phyloP scores from a whole-genome alignment of 1,284 basidiomycete species.

The Sporisorium iseilematis-ciliati region DNA sequence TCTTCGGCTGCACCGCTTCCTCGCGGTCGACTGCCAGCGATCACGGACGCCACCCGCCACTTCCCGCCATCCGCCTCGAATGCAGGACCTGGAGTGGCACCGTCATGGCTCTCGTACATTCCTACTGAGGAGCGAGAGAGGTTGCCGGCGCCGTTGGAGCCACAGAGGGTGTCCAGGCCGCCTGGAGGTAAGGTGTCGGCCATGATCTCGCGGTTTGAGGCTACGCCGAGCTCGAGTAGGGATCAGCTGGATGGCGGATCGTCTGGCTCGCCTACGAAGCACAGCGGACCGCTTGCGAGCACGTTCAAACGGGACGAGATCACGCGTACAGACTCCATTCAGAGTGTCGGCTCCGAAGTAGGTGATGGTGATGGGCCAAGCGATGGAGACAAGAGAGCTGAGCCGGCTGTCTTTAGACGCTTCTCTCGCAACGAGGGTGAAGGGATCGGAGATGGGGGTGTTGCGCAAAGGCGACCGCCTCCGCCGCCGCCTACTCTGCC shows the following conservation, averaged over 20 bases:
- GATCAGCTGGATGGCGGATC: constrained; percentile 7
- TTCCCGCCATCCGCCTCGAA: constrained; percentile 53
- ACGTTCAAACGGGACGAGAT: neutral
- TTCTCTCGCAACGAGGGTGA: constrained; percentile 17
- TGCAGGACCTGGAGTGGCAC: constrained; percentile 25
- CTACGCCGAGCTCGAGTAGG: neutral
- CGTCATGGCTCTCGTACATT: constrained; percentile 51
- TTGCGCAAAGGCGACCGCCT: constrained; percentile 23
- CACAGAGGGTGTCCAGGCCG: constrained; percentile 13
- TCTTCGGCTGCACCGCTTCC: constrained; percentile 58
- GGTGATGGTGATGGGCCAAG: neutral
- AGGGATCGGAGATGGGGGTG: neutral
- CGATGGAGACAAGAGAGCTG: neutral
- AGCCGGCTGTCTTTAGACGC: constrained; percentile 26
- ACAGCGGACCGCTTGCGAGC: neutral
- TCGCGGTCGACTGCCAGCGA: constrained; percentile 51
- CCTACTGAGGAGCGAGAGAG: constrained; percentile 37
- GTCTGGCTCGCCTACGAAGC: constrained; percentile 11
- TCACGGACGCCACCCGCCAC: constrained; percentile 62
- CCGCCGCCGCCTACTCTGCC: constrained; percentile 29
- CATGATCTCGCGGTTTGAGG: constrained; percentile 49
- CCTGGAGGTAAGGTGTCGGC: constrained; percentile 44
- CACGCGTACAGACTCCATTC: constrained; percentile 3
- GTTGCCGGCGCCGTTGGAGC: constrained; percentile 41
- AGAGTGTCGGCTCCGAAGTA: neutral